Evolutionary conservation across 108 stramenopile genomes (phyloP).

Genomic region (Seminavis robusta): DNA sequence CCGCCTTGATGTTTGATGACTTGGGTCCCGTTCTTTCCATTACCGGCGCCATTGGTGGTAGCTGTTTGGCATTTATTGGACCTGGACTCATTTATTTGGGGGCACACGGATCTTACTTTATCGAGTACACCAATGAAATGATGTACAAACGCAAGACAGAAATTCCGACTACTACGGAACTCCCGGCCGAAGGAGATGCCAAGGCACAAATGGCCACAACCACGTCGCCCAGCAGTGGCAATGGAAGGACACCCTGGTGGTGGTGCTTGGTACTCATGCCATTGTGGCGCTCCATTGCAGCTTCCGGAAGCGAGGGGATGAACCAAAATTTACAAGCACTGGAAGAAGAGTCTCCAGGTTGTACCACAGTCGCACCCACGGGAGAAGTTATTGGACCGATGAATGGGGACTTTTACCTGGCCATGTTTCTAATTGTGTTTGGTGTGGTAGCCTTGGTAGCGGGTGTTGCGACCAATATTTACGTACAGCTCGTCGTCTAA

Average conservation of each 20-base stretch:
- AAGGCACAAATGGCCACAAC: constrained; percentile 32
- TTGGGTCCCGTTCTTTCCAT: constrained; percentile 77
- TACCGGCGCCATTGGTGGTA: constrained; percentile 74
- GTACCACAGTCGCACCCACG: neutral
- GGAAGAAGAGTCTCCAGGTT: constrained; percentile 10
- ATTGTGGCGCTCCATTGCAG: constrained; percentile 28
- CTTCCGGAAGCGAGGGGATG: constrained; percentile 25
- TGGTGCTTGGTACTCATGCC: constrained; percentile 40
- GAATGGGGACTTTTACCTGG: constrained; percentile 44
- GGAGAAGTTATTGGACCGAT: constrained; percentile 33
- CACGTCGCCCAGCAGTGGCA: neutral
- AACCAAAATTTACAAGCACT: constrained; percentile 28
- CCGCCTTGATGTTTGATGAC: constrained; percentile 71
- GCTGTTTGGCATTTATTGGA: constrained; percentile 64
- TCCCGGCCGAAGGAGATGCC: constrained; percentile 69
- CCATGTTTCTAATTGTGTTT: constrained; percentile 70
- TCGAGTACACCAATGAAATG: constrained; percentile 16
- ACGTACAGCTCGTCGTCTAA: no score
- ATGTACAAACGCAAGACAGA: constrained; percentile 10
- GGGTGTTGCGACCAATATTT: constrained; percentile 65
- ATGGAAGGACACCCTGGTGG: constrained; percentile 44
- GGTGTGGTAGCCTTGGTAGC: constrained; percentile 57
- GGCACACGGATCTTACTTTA: constrained; percentile 65
- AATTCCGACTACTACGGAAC: no score
- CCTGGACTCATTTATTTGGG: constrained; percentile 75